phyloP scores from a whole-genome alignment of 2,329 filamentous ascomycete genomes.

The Stachybotrys chartarum region DNA sequence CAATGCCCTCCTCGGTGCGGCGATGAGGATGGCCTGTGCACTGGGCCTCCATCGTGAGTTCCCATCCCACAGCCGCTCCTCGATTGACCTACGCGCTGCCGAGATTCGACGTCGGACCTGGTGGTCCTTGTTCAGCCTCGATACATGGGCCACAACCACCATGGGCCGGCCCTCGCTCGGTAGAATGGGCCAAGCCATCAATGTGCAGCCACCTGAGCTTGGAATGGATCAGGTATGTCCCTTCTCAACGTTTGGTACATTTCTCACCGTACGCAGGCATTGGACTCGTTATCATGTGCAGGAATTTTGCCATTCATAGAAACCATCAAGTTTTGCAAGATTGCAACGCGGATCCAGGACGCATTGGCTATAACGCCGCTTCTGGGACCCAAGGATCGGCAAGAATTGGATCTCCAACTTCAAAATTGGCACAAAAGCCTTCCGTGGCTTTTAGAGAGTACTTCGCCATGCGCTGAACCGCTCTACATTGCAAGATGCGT shows the following conservation, averaged over 20 bases:
- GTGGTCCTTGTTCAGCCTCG: slow-evolving; percentile 69
- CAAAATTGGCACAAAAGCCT: slow-evolving; percentile 66
- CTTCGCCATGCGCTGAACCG: slow-evolving; percentile 62
- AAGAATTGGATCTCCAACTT: slow-evolving; percentile 59
- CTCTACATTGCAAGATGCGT: slow-evolving; percentile 64
- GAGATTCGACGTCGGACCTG: slow-evolving; percentile 62
- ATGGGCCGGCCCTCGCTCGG: slow-evolving; percentile 64
- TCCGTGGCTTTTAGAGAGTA: slow-evolving; percentile 56
- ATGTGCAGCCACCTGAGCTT: slow-evolving; percentile 54
- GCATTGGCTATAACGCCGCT: slow-evolving; percentile 66
- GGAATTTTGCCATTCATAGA: slow-evolving; percentile 66
- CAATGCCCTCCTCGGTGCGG: slow-evolving; percentile 62
- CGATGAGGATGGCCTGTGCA: slow-evolving; percentile 64
- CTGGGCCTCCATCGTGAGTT: slow-evolving; percentile 61
- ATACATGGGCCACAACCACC: slow-evolving; percentile 67
- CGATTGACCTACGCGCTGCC: slow-evolving; percentile 2
- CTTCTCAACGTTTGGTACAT: not conserved
- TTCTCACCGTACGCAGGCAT: slow-evolving; percentile 12
- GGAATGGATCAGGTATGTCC: slow-evolving; percentile 30
- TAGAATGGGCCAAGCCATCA: slow-evolving; percentile 60
- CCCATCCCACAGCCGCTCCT: not conserved
- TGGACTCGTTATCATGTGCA: slow-evolving; percentile 50
- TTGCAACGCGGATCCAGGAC: slow-evolving; percentile 72
- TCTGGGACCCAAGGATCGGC: slow-evolving; percentile 57
- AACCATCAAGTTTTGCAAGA: slow-evolving; percentile 73